A percentile compares a stretch with the other conserved stretches of the same genome.
phyloP scores from a whole-genome alignment of 2,329 filamentous ascomycete species.

The Diaporthe capsici region DNA sequence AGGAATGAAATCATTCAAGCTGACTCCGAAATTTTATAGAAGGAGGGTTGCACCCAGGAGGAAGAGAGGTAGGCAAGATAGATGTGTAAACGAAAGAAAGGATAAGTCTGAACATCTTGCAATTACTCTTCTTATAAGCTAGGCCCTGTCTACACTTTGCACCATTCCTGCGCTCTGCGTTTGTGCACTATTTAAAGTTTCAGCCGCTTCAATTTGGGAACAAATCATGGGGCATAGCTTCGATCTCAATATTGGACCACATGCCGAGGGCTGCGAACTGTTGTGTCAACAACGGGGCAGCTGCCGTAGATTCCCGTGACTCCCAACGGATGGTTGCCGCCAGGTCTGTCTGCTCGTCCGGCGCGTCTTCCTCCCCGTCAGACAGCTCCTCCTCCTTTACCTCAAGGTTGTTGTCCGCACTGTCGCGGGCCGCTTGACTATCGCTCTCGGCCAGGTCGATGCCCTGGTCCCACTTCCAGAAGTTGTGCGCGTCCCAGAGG shows the following conservation, averaged over 20 bases:
- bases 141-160: too few relatives aligned
- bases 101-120: too few relatives aligned
- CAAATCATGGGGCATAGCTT: not conserved
- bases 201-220: not conserved
- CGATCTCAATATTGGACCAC: too few relatives aligned
- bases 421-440: not conserved
- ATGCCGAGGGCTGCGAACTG: not conserved
- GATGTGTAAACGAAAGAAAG: too few relatives aligned
- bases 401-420: not conserved
- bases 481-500: constrained; percentile 47
- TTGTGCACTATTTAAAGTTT: too few relatives aligned
- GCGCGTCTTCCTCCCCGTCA: not conserved
- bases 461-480: constrained; percentile 50
- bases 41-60: too few relatives aligned
- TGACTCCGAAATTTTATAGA: too few relatives aligned
- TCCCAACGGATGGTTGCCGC: not conserved
- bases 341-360: not conserved
- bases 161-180: too few relatives aligned
- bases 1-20: too few relatives aligned
- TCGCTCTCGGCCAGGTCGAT: constrained; percentile 29
- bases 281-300: not conserved
- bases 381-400: not conserved
- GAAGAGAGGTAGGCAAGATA: too few relatives aligned
- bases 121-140: too few relatives aligned
- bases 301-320: not conserved